Evolutionary conservation across 768 basidiomycete species (phyloP).

Genomic region (Rubroboletus pulcherrimus): DNA sequence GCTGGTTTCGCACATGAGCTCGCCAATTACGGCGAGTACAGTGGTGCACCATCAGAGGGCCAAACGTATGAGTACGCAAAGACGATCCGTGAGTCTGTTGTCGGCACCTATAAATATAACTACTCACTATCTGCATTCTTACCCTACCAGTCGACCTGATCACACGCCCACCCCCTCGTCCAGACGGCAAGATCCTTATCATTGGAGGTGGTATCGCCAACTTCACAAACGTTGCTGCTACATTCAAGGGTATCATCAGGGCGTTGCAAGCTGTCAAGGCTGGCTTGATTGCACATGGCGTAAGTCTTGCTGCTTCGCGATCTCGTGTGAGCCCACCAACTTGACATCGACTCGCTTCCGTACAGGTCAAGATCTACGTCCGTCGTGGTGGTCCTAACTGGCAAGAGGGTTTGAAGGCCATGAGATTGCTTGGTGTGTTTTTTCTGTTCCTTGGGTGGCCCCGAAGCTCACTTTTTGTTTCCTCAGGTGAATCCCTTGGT

Average conservation of each 20-base stretch:
- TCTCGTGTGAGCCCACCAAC: not conserved
- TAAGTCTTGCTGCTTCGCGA: constrained; percentile 3
- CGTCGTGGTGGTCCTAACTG: constrained; percentile 99
- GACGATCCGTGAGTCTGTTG: constrained; percentile 74
- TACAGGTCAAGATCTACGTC: constrained; percentile 88
- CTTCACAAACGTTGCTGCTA: constrained; percentile 98
- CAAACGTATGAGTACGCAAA: constrained; percentile 99
- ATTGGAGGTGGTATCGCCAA: constrained; percentile 99
- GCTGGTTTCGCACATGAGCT: constrained; percentile 96
- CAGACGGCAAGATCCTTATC: constrained; percentile 96
- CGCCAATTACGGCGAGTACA: constrained; percentile 99
- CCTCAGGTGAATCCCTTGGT: constrained; percentile 80
- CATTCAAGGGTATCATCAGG: constrained; percentile 99
- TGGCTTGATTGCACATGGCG: constrained; percentile 57
- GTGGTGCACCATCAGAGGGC: constrained; percentile 94
- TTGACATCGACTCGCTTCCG: constrained; percentile 34
- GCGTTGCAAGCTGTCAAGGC: constrained; percentile 92
- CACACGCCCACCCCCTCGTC: constrained; percentile 79
- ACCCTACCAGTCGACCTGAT: constrained; percentile 76
- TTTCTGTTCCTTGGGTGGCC: not conserved
- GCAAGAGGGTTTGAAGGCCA: constrained; percentile 97
- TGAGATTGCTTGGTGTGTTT: constrained; percentile 76
- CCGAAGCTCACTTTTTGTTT: not conserved
- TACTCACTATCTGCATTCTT: not conserved
- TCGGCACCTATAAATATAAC: not conserved